Conservation (phyloP, 1,284 basidiomycete species). For the Coriolopsis trogii region DNA sequence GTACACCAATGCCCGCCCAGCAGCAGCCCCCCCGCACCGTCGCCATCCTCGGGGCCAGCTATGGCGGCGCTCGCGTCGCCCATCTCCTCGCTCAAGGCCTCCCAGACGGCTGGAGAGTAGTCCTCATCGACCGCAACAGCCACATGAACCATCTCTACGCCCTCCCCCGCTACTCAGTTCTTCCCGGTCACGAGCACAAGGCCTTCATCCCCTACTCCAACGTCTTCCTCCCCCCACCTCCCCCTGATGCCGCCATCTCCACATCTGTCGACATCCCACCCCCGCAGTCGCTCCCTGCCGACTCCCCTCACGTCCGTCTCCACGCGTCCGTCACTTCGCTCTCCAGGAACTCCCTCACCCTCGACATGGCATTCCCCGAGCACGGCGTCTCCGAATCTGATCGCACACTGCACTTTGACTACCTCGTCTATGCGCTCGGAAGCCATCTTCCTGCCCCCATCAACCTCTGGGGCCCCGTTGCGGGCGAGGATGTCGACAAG, state of each 20-base stretch:
- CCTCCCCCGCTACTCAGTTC: conserved; percentile 63
- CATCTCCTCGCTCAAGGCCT: conserved; percentile 58
- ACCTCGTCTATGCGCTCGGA: conserved; percentile 60
- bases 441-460: conserved; percentile 59
- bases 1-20: conserved; percentile 11
- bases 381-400: conserved; percentile 36
- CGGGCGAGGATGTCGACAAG: conserved; percentile 19
- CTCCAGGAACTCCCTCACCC: conserved; percentile 45
- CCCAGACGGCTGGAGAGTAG: conserved; percentile 62
- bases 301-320: conserved; percentile 38
- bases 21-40: conserved; percentile 45
- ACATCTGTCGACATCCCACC: not conserved
- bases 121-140: conserved; percentile 71
- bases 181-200: conserved; percentile 74
- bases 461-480: conserved; percentile 49
- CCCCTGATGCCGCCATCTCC: not conserved
- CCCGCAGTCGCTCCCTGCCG: not conserved
- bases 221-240: conserved; percentile 36
- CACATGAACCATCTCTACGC: conserved; percentile 54
- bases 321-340: conserved; percentile 54
- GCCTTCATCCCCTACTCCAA: conserved; percentile 70
- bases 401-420: conserved; percentile 48
- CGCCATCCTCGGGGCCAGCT: conserved; percentile 62
- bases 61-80: conserved; percentile 60
- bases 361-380: conserved; percentile 51